Evolutionary conservation across 495 filamentous ascomycete genomes (phyloP), one percentile per base, ranked within the genome.

Genomic region (Schizothecium vesticola): DNA sequence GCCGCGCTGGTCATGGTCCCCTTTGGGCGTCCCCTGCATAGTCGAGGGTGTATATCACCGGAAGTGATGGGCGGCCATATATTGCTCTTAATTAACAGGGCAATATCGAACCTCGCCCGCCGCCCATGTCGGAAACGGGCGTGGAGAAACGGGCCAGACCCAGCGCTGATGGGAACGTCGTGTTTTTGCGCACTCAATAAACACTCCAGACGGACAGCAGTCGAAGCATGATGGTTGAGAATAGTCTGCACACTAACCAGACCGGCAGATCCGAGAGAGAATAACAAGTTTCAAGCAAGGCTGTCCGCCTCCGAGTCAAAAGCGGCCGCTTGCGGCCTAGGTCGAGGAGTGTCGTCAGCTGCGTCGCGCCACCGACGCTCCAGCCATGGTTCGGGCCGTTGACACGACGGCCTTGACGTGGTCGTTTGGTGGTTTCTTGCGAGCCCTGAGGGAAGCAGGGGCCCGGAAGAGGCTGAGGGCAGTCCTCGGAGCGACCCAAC

Each of bases 71-170:
- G 72, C 71, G 72, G 56, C 23, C 28, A 22, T 71, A 75, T 24
- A 76, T 78, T 76, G 70, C 9, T 19, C 65, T 71, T 73, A 67
- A 78, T 74, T 71, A 72, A 69, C 43, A 31, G 56, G 33, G 36
- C 70, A 75, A 75, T 78, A 70, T 75, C 60, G 36, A 64, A 66
- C 67, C 63, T 67, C 61, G 59, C 59, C 29, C 61, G 57, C 24
- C 33, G 58, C 65, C 36, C 56, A 26, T 59, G 56, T 8, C 26
- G 13, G 59, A 65, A 59, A 60, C 59, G 56, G 22, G 56, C 64
- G 29, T 55, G 43, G 23, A 58, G 21, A 21, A 56, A 51, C 19
- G 43, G 64, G 13, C 62, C 67, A 61, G 61, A 61, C 56, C 60
- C 33, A 43, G 13, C 25, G 62, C 63, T 31, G 69, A 67, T 65